Evolutionary conservation across 2,329 filamentous ascomycete genomes (phyloP), one percentile per base, ranked within the genome.

Genomic region (Phialophora tarda): DNA sequence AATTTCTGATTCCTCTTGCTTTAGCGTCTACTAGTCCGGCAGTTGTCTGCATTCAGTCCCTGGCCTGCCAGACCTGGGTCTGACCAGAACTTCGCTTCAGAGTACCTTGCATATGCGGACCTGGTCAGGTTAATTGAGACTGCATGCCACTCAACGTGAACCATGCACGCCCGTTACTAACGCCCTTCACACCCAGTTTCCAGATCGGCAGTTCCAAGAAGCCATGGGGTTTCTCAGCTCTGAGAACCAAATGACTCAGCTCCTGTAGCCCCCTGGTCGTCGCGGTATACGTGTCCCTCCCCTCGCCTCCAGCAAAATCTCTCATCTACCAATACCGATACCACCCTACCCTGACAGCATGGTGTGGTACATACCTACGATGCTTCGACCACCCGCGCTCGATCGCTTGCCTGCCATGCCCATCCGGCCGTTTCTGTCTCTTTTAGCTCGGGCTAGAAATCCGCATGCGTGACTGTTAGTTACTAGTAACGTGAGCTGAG

Each of bases 21-120:
- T 44, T 51, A 51, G 48, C 21, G 48, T 26, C 48, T 44, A n/a
- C 48, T 23, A 51, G 21, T 24, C 48, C 21, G 21, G 23, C 48
- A 26, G 8, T 51, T 21, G 48, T 26, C 48, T 23, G 10, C 24
- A 26, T 51, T 28, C 48, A 17, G 48, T 11, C 8, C 21, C 21
- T 26, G 1, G 21, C 11, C 24, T 51, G 48, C 48, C 14, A 51
- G 21, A 51, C 48, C 48, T 26, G 21, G 8, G 48, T 12, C 48
- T 12, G 48, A 51, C 24, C 5, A 23, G 48, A 23, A 26, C 48
- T 51, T 14, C 10, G 48, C 10, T 26, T 26, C 48, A 17, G 12
- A 34, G 53, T 55, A 55, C 28, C 53, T 55, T 55, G 53, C 53
- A 55, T 55, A 55, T 34, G 28, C 53, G 53, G 24, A n/a, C 53